Evolutionary conservation across 2,329 filamentous ascomycete genomes (phyloP).

Genomic region (Fusarium subglutinans): DNA sequence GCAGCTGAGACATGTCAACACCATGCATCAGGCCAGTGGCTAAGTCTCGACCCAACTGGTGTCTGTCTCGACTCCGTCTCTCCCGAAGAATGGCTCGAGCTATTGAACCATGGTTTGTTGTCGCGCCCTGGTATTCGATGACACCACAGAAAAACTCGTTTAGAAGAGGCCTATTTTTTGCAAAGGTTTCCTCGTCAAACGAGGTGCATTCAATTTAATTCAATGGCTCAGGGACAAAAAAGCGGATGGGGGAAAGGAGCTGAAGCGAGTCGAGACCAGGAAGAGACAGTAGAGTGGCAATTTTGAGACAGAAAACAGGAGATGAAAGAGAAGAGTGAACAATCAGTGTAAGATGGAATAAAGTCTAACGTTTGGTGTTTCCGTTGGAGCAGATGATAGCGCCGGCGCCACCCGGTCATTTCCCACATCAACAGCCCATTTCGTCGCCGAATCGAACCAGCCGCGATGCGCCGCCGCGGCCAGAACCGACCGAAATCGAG

Average conservation of each 20-base stretch:
- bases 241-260: not conserved
- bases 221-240: not conserved
- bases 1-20: constrained; percentile 35
- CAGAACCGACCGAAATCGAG: constrained; percentile 37
- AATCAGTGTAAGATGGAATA: constrained; percentile 12
- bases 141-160: not conserved
- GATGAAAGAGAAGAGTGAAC: constrained; percentile 4
- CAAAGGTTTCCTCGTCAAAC: not conserved
- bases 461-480: constrained; percentile 36
- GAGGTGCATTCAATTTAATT: not conserved
- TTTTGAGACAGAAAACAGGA: constrained; percentile 11
- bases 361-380: constrained; percentile 34
- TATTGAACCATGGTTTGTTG: constrained; percentile 10
- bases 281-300: not conserved
- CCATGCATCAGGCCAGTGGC: constrained; percentile 41
- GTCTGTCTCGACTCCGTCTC: constrained; percentile 3
- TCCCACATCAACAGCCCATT: constrained; percentile 44
- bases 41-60: constrained; percentile 33
- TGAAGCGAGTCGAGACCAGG: not conserved
- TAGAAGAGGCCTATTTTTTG: constrained; percentile 1
- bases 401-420: constrained; percentile 37
- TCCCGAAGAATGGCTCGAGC: constrained; percentile 11
- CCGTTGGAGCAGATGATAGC: constrained; percentile 37
- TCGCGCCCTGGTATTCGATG: not conserved
- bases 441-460: constrained; percentile 43